These are phyloP conservation scores for Mucor saturninus DNA, from an alignment of 371 early-diverging fungal genomes.

Conservation along the genomic window DNA sequence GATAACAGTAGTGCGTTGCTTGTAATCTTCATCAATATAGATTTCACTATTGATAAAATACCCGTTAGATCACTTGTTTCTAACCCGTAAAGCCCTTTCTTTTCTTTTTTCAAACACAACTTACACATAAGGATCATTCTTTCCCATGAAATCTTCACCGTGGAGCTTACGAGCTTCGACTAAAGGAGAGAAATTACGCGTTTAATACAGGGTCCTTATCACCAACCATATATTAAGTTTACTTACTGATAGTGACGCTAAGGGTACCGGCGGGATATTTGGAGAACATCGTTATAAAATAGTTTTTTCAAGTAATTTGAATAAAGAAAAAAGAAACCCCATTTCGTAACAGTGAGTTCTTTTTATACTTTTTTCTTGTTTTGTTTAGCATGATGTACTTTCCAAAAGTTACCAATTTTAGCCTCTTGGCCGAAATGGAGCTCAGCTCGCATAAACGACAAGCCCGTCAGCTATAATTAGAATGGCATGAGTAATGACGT, in stretches of 20 bases:
- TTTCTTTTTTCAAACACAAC: neutral
- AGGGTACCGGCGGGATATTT: constrained; percentile 31
- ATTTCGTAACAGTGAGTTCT: neutral
- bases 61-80: neutral
- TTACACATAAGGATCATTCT: constrained; percentile 39
- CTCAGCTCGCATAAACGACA: neutral
- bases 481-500: neutral
- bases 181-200: constrained; percentile 11
- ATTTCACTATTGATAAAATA: constrained; percentile 22
- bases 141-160: constrained; percentile 30
- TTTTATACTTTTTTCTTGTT: constrained; percentile 16
- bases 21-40: constrained; percentile 32
- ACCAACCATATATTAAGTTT: too few relatives aligned
- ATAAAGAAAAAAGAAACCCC: constrained; percentile 4
- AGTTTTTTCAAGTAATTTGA: neutral
- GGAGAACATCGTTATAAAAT: constrained; percentile 19
- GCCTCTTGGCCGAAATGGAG: neutral
- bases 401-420: neutral
- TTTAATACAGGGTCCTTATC: neutral
- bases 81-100: neutral
- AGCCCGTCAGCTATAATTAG: constrained; percentile 1
- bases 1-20: constrained; percentile 52
- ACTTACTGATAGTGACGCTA: constrained; percentile 36
- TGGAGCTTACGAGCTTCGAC: constrained; percentile 37
- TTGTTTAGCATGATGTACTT: neutral